These are phyloP conservation scores for Pezicula radicicola DNA, from an alignment of 2,329 filamentous ascomycete genomes.

Conservation along the genomic window DNA sequence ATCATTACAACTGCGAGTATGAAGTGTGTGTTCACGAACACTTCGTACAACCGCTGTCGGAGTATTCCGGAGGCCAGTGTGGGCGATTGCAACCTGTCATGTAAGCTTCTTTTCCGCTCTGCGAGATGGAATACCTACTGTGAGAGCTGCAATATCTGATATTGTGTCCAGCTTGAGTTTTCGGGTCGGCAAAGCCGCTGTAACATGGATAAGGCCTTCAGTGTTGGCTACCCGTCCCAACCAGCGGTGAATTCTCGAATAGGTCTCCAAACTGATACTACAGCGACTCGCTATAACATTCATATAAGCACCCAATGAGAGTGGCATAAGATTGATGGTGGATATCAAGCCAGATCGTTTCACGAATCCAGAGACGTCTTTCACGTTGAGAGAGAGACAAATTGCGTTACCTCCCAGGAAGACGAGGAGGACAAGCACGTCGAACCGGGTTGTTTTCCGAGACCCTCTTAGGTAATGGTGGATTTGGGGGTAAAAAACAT, in stretches of 20 bases:
- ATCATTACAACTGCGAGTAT: too few relatives aligned
- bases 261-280: neutral
- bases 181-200: neutral
- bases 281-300: constrained; percentile 1
- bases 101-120: too few relatives aligned
- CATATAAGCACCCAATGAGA: constrained; percentile 4
- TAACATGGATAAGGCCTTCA: neutral
- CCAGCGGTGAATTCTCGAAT: constrained; percentile 1
- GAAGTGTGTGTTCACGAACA: too few relatives aligned
- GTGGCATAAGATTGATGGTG: constrained; percentile 4
- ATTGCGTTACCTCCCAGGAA: constrained; percentile 4
- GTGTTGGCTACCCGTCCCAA: constrained; percentile 1
- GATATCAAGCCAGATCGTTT: constrained; percentile 1
- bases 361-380: neutral
- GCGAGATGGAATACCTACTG: too few relatives aligned
- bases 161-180: constrained; percentile 1
- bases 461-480: constrained; percentile 4
- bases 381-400: constrained; percentile 1
- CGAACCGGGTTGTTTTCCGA: neutral
- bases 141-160: neutral
- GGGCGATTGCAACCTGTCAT: too few relatives aligned
- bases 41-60: too few relatives aligned
- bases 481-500: neutral
- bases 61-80: too few relatives aligned
- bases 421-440: neutral